These are phyloP conservation scores for Candida quercuum DNA, from an alignment of 805 yeast genomes.

Conservation along the genomic window DNA sequence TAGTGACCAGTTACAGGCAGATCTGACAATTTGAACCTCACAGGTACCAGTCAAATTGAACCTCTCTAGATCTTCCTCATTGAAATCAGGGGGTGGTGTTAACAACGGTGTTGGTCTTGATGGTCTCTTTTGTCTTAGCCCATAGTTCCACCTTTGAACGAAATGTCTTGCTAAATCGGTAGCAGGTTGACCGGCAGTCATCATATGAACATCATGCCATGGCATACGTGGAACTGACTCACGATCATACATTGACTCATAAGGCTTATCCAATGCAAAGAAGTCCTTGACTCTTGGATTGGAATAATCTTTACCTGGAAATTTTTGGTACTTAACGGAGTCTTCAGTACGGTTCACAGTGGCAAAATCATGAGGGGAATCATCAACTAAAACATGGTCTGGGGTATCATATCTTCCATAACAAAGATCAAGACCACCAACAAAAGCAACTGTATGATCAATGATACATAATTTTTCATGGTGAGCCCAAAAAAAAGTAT, in stretches of 20 bases:
- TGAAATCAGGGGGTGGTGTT: conserved; percentile 87
- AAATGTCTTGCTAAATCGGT: conserved; percentile 91
- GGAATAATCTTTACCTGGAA: conserved; percentile 97
- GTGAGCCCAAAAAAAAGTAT: conserved; percentile 97
- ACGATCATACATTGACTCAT: conserved; percentile 88
- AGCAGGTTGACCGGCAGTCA: conserved; percentile 90
- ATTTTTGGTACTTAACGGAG: conserved; percentile 46
- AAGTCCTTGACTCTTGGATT: conserved; percentile 93
- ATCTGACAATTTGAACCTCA: conserved; percentile 84
- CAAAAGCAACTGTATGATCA: conserved; percentile 83
- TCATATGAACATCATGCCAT: conserved; percentile 99
- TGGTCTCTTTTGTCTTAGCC: conserved; percentile 89
- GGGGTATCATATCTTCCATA: conserved; percentile 96
- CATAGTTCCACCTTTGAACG: conserved; percentile 95
- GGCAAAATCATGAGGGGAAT: conserved; percentile 36
- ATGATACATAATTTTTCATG: conserved; percentile 88
- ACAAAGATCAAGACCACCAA: conserved; percentile 95
- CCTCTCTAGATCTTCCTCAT: conserved; percentile 60
- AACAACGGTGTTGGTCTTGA: conserved; percentile 88
- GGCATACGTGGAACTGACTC: conserved; percentile 88
- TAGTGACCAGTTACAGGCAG: conserved; percentile 90
- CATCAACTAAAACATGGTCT: conserved; percentile 87
- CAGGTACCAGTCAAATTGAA: conserved; percentile 71
- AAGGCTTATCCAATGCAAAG: conserved; percentile 73
- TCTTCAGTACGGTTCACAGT: conserved; percentile 32